phyloP scores from a whole-genome alignment of 208 protist species.

The Phytomonas serpens region DNA sequence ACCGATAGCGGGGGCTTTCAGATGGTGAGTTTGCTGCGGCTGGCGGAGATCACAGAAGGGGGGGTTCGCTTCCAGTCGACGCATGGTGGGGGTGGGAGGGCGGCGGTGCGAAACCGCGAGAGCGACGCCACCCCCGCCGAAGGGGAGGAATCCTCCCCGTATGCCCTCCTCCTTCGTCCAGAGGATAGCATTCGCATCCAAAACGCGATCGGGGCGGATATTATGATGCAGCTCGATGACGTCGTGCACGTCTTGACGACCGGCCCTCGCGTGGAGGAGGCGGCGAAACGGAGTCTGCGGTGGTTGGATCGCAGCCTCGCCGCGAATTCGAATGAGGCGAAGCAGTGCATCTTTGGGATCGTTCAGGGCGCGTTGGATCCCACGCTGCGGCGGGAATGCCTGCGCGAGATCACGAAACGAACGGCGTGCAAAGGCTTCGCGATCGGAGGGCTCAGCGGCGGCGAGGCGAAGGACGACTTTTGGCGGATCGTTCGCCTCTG shows the following conservation, averaged over 20 bases:
- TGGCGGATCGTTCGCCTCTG: constrained; percentile 93
- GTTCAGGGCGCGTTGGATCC: constrained; percentile 95
- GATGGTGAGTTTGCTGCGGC: constrained; percentile 97
- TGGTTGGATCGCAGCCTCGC: constrained; percentile 98
- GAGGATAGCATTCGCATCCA: constrained; percentile 98
- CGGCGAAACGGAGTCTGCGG: constrained; percentile 92
- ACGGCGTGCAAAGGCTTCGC: constrained; percentile 95
- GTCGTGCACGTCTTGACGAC: constrained; percentile 90
- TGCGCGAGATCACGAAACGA: constrained; percentile 91
- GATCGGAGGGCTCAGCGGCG: constrained; percentile 98
- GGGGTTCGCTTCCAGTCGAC: constrained; percentile 98
- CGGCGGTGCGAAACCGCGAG: background rate
- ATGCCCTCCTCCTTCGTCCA: constrained; percentile 94
- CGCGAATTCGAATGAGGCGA: constrained; percentile 87
- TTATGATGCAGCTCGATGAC: constrained; percentile 99
- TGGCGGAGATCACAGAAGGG: constrained; percentile 97
- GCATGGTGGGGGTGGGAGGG: constrained; percentile 79
- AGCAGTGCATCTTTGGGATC: constrained; percentile 98
- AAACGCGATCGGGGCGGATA: constrained; percentile 98
- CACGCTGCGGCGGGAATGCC: constrained; percentile 83
- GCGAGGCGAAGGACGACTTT: constrained; percentile 97
- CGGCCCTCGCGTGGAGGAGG: constrained; percentile 93
- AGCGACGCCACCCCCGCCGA: constrained; percentile 2
- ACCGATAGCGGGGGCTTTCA: constrained; percentile 98
- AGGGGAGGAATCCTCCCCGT: constrained; percentile 19